Evolutionary conservation across 345 rosid species (phyloP), one percentile per base, ranked within the genome.

Genomic region (Lumnitzera littorea): DNA sequence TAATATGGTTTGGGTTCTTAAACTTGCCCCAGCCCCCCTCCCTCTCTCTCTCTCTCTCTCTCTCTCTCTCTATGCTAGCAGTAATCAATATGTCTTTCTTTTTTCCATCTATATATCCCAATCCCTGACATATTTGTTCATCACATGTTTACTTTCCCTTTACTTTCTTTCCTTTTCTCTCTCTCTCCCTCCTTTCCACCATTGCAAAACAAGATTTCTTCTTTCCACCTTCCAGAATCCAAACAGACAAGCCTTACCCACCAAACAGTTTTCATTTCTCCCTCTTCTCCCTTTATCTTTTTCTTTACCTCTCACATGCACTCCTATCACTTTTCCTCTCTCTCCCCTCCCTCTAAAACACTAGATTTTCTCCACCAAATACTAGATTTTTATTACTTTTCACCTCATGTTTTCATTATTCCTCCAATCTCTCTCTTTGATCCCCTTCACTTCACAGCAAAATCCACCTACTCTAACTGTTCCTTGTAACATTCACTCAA

Each of bases 121-220:
- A 46, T 23, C 61, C 63, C 43, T 36, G 43, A 4, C 43, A 36
- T 36, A 5, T 36, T 36, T 51, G 70, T 62, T 52, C 70, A 55
- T 36, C 64, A 23, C 25, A 14, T 36, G 65, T 68, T 72, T 78
- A 73, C 84, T 80, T 79, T 73, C 57, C 55, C 69, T 72, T 79
- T 75, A 77, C 82, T 80, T 68, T 63, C 51, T 53, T 47, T 71
- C 56, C 29, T 76, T 63, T 70, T 61, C 46, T 74, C 71, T 77
- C 36, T 53, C 41, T 73, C 29, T 20, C 61, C 51, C 72, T 53
- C 69, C 70, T 72, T 84, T 82, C 91, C 96, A 87, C 91, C 94
- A 81, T 87, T 85, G 89, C 85, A 82, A 78, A 87, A 87, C 68
- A 83, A 87, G 91, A 87, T 78, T 86, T 72, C 87, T 76, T 84